A percentile compares a stretch with the other conserved stretches of the same genome.
Evolutionary conservation across 108 stramenopile species (phyloP).

Genomic region (Cyclostephanos invisitatus): DNA sequence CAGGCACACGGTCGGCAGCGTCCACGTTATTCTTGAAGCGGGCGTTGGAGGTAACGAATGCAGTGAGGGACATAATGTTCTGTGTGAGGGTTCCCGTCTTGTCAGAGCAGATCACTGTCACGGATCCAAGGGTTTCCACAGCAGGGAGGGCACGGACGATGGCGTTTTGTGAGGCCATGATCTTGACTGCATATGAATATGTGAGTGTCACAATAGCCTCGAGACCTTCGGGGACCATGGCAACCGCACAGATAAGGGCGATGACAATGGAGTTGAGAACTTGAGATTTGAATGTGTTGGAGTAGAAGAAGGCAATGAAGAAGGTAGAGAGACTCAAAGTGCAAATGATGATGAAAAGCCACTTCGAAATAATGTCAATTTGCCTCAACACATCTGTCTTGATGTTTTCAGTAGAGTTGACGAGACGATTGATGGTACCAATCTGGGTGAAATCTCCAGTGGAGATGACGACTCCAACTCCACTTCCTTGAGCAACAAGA

Average conservation of each 20-base stretch:
- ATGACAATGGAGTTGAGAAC: constrained; percentile 72
- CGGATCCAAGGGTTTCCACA: constrained; percentile 97
- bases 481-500: constrained; percentile 87
- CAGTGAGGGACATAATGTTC: constrained; percentile 90
- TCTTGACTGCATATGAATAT: constrained; percentile 87
- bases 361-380: constrained; percentile 88
- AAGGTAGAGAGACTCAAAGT: constrained; percentile 80
- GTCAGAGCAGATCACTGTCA: constrained; percentile 95
- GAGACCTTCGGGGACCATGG: constrained; percentile 97
- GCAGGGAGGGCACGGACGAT: constrained; percentile 91
- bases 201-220: constrained; percentile 94
- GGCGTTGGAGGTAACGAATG: constrained; percentile 75
- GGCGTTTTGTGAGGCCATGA: constrained; percentile 89
- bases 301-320: constrained; percentile 70
- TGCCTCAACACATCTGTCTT: constrained; percentile 93
- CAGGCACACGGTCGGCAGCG: constrained; percentile 41
- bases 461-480: constrained; percentile 79
- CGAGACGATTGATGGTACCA: constrained; percentile 90
- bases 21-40: constrained; percentile 68
- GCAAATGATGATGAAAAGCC: constrained; percentile 79
- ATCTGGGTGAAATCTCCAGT: constrained; percentile 94
- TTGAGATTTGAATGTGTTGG: constrained; percentile 24
- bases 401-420: constrained; percentile 76
- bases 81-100: constrained; percentile 99
- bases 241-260: constrained; percentile 88